These are phyloP conservation scores for Ilyonectria mors-panacis DNA, from an alignment of 2,329 filamentous ascomycete genomes.

Conservation along the genomic window DNA sequence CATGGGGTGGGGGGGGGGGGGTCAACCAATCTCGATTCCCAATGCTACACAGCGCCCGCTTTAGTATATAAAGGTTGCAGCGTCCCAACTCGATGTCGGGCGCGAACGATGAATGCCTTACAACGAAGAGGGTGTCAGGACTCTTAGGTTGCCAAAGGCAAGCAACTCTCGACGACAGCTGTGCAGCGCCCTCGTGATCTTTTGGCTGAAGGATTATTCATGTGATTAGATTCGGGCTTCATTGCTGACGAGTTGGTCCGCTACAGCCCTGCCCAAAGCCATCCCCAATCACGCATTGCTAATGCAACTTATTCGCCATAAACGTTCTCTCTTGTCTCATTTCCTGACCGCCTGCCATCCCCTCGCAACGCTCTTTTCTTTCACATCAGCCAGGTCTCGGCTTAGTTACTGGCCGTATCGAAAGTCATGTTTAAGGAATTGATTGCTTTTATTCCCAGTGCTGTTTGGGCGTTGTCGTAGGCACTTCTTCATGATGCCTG, in stretches of 20 bases:
- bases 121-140: conserved; percentile 15
- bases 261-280: conserved; percentile 4
- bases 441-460: neutral
- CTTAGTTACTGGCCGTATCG: too few species aligned
- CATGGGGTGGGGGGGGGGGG: neutral
- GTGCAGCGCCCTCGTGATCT: conserved; percentile 24
- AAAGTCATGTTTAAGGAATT: too few species aligned
- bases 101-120: conserved; percentile 25
- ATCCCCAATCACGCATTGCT: conserved; percentile 6
- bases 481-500: neutral
- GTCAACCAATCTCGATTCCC: neutral
- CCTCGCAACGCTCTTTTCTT: neutral
- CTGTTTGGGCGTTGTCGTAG: neutral
- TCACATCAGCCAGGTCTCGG: too few species aligned
- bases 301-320: neutral
- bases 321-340: neutral
- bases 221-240: conserved; percentile 23
- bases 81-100: conserved; percentile 17
- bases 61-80: conserved; percentile 8
- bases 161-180: conserved; percentile 13
- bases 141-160: conserved; percentile 1
- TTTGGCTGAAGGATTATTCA: conserved; percentile 9
- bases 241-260: conserved; percentile 9
- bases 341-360: neutral
- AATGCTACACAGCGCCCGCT: conserved; percentile 20